Evolutionary conservation across 2,329 filamentous ascomycete species (phyloP).

Genomic region (Fusarium vanettenii): DNA sequence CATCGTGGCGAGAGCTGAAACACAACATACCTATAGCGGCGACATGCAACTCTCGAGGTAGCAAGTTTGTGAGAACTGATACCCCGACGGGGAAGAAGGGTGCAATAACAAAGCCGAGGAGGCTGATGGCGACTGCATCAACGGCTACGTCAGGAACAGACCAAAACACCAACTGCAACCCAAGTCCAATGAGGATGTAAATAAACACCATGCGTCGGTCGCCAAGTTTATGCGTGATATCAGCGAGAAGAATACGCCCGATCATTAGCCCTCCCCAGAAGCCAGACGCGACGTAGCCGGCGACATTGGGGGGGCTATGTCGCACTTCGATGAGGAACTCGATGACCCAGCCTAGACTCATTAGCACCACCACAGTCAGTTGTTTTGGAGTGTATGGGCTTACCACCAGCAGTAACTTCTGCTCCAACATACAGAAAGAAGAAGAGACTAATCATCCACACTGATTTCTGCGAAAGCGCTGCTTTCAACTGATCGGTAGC

Average conservation of each 20-base stretch:
- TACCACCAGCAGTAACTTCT: background rate
- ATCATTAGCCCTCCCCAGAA: background rate
- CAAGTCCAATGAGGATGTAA: background rate
- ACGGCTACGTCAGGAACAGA: background rate
- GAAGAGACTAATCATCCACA: background rate
- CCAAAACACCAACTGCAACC: background rate
- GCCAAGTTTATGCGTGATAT: background rate
- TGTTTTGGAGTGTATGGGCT: rapidly evolving
- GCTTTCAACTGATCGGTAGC: background rate
- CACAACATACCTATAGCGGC: background rate
- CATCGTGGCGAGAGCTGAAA: background rate
- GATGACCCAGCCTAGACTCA: background rate
- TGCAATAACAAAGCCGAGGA: background rate
- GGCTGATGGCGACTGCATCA: background rate
- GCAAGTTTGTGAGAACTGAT: background rate
- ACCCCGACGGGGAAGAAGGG: background rate
- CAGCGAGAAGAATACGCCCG: background rate
- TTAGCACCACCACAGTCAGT: background rate
- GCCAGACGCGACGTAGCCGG: background rate
- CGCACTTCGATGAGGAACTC: background rate
- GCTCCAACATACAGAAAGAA: background rate
- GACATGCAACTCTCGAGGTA: background rate
- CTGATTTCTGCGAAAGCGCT: background rate
- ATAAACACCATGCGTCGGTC: background rate
- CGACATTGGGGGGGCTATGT: background rate